Evolutionary conservation across 805 yeast genomes (phyloP).

Genomic region (Starmerella geochares): DNA sequence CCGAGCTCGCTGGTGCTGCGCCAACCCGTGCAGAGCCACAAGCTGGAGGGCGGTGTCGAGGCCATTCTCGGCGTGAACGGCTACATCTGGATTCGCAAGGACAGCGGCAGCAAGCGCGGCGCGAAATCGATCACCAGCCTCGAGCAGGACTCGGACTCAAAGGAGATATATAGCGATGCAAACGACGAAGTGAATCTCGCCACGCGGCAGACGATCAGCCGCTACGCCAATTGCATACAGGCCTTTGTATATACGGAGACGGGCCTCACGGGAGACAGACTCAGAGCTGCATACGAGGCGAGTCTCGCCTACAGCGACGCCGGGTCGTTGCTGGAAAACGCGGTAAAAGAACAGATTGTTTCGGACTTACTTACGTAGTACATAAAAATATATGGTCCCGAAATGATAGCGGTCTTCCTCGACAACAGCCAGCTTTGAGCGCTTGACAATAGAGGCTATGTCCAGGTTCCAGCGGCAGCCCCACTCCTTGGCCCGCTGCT

Average conservation of each 20-base stretch:
- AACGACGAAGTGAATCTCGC: constrained; percentile 61
- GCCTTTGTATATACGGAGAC: constrained; percentile 77
- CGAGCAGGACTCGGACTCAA: constrained; percentile 78
- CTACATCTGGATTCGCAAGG: constrained; percentile 79
- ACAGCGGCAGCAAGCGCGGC: constrained; percentile 31
- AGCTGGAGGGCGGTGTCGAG: constrained; percentile 88
- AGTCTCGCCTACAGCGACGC: constrained; percentile 64
- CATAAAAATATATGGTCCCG: constrained; percentile 62
- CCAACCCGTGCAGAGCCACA: constrained; percentile 77
- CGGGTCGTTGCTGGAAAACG: constrained; percentile 63
- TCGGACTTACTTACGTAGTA: constrained; percentile 7
- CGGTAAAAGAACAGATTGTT: constrained; percentile 46
- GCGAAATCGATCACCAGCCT: constrained; percentile 59
- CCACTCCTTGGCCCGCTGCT: constrained; percentile 76
- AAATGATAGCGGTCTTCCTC: constrained; percentile 72
- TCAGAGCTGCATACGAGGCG: constrained; percentile 77
- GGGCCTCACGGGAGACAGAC: constrained; percentile 74
- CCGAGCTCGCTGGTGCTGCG: constrained; percentile 77
- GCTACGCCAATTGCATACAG: constrained; percentile 75
- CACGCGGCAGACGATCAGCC: constrained; percentile 61
- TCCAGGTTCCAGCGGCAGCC: constrained; percentile 97
- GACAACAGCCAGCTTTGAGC: constrained; percentile 73
- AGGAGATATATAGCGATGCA: constrained; percentile 88
- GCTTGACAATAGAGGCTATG: constrained; percentile 74
- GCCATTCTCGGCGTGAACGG: constrained; percentile 91